A percentile compares a stretch with the other conserved stretches of the same genome.
Evolutionary conservation across 148 eudicot genomes (phyloP).

Genomic region (Persicaria maculosa): DNA sequence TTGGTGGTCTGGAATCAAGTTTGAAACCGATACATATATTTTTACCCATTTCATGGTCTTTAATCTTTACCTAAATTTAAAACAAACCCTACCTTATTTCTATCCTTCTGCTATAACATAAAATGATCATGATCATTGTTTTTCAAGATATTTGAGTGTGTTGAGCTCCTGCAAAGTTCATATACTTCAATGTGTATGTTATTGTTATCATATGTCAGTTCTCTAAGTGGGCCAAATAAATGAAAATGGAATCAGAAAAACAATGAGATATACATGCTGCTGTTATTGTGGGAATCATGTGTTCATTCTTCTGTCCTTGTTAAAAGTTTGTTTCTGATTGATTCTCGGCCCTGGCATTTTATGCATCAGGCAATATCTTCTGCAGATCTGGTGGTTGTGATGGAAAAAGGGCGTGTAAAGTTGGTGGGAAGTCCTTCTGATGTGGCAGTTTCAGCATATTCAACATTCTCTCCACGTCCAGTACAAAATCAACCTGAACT

Average conservation of each 20-base stretch:
- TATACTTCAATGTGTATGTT: neutral
- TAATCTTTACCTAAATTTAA: too few species aligned
- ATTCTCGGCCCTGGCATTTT: slow-evolving; percentile 10
- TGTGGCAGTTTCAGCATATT: slow-evolving; percentile 32
- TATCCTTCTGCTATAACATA: too few species aligned
- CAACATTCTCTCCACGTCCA: slow-evolving; percentile 31
- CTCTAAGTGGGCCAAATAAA: neutral
- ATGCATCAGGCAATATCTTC: slow-evolving; percentile 63
- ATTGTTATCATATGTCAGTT: neutral
- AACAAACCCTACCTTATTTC: too few species aligned
- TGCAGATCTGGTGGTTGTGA: slow-evolving; percentile 70
- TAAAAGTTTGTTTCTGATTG: slow-evolving; percentile 5
- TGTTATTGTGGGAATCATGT: neutral
- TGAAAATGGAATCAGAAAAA: neutral
- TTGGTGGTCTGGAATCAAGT: too few species aligned
- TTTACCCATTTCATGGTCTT: too few species aligned
- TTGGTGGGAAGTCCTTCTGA: slow-evolving; percentile 70
- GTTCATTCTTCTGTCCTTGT: neutral
- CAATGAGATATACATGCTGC: neutral
- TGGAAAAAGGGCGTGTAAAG: slow-evolving; percentile 71
- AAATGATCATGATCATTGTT: too few species aligned
- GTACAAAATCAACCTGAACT: slow-evolving; percentile 27
- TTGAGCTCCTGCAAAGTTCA: neutral
- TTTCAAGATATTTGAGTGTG: neutral
- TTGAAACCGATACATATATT: too few species aligned